Evolutionary conservation across 176 grass and related monocot genomes (phyloP), one percentile per base, ranked within the genome.

Genomic region (Carex littledalei): DNA sequence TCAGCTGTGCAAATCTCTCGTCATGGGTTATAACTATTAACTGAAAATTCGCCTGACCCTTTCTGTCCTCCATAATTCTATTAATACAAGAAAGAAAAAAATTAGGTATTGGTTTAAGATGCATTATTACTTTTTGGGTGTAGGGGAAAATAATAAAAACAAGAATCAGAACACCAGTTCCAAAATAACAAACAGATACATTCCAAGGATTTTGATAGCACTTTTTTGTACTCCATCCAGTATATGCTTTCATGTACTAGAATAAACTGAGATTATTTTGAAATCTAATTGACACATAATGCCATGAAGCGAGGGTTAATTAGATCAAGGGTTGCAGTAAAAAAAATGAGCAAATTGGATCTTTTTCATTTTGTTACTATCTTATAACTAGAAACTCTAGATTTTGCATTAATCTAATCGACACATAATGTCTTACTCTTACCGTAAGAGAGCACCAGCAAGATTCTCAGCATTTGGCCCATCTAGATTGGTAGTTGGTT

Each of bases 1-100:
- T 95, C 86, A 98, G 82, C 85, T 94, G 95, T 80, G 95, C 95
- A 85, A 98, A 98, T 89, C 91, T 94, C 83, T 98, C 95, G 12
- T 93, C 95, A 18, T 98, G 92, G 68, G 95, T 94, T 67, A 98
- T 98, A 63, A 98, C 88, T 50, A 94, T 93, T 80, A 98, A 79
- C 86, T 98, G 95, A 58, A 98, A 98, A 47, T 98, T 94, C 89
- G 94, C 95, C 83, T 98, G 95, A 64, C 92, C 92, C 90, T 98
- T 98, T 62, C 92, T 89, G 63, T 88, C 90, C 81, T 94, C 95
- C 92, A 98, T 98, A 84, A 94, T 98, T 92, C 95, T 98, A 89
- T 45, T 52, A 17, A 64, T 43, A 61, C 65, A 81, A 12, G 22
- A 41, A 71, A 57, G 10, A 56, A 45, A 9, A 37, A 59, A 18